Evolutionary conservation across 352 stramenopile genomes (phyloP).

Genomic region (Phytophthora lateralis): DNA sequence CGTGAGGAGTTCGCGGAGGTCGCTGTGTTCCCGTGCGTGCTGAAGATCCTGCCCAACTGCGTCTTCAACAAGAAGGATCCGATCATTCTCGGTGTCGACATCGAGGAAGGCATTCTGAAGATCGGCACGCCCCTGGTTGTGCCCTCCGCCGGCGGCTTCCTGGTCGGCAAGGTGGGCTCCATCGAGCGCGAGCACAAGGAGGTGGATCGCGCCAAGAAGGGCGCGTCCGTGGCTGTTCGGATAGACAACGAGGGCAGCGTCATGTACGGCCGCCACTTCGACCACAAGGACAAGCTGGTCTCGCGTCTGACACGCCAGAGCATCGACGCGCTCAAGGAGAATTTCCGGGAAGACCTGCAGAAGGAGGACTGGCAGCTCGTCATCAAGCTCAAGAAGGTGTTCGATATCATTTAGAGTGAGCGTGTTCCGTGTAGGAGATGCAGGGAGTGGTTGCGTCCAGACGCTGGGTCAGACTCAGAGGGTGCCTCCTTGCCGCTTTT

Average conservation of each 20-base stretch:
- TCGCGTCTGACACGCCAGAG: conserved; percentile 89
- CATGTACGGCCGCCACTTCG: conserved; percentile 98
- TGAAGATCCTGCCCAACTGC: conserved; percentile 98
- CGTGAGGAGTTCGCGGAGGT: conserved; percentile 92
- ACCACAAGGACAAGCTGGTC: conserved; percentile 91
- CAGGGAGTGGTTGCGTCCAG: conserved; percentile 8
- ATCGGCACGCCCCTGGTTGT: conserved; percentile 97
- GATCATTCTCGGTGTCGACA: conserved; percentile 98
- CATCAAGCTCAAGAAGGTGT: conserved; percentile 99
- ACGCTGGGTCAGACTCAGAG: conserved; percentile 14
- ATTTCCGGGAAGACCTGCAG: conserved; percentile 98
- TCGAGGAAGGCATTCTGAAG: conserved; percentile 97
- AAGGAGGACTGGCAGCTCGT: conserved; percentile 98
- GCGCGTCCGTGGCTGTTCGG: conserved; percentile 93
- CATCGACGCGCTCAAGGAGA: conserved; percentile 98
- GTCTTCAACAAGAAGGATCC: conserved; percentile 99
- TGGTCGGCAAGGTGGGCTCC: conserved; percentile 95
- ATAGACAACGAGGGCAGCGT: conserved; percentile 97
- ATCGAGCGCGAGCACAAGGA: conserved; percentile 97
- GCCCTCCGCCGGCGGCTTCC: conserved; percentile 64
- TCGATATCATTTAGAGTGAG: conserved; percentile 94
- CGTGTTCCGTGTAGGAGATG: conserved; percentile 9
- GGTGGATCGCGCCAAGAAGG: conserved; percentile 95
- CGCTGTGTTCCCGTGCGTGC: conserved; percentile 95
- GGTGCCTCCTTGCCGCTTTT: conserved; percentile 3